Base-by-base conservation (phyloP, 192 early-diverging fungal species). In the Geranomyces michiganensis region DNA sequence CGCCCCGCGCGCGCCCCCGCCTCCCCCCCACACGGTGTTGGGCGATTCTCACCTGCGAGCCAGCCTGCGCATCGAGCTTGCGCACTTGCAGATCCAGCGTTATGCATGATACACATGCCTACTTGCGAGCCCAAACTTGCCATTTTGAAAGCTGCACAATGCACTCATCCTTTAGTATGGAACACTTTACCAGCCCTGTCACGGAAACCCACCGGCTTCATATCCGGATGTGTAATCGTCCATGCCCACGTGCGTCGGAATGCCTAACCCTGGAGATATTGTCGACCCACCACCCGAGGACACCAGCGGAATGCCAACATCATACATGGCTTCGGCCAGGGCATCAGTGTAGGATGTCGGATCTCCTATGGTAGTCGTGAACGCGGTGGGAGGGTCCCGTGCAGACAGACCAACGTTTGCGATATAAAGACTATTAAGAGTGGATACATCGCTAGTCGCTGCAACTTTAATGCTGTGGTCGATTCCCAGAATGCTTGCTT, bases 241-340 rank as follows among this genome's bases (percentile, higher is more conserved):
- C 51, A 53, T 53, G 4, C 51, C 51, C 4, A 53, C 51, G 51
- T 53, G 51, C 4, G 51, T 53, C 6, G 51, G 51, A 53, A 53
- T 26, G 21, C 51, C 51, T 6, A 53, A 17, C 3, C 51, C 26
- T 4, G 51, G 51, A 26, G 51, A 53, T 26, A 53, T 26, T 17
- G 51, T 53, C 51, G 51, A 53, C 6, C 51, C 51, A 17, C 51
- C 51, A 17, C 51, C 51, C 15, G 51, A n/a, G 15, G 21, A 9
- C 26, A 53, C 51, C 3, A 53, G 26, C 51, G 26, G 21, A 4
- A 26, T 6, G 3, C 51, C 51, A 15, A 7, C 17, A 17, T 53
- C 26, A 17, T 53, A 53, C 51, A 53, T 53, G 51, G 51, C 51
- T n/a, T 53, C 51, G 51, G 19, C 26, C 3, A 53, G 15, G 6